Percentiles rank a stretch among this genome's conserved stretches.
phyloP scores from a whole-genome alignment of 805 yeast species.

The Saccharomycopsis javanensis region DNA sequence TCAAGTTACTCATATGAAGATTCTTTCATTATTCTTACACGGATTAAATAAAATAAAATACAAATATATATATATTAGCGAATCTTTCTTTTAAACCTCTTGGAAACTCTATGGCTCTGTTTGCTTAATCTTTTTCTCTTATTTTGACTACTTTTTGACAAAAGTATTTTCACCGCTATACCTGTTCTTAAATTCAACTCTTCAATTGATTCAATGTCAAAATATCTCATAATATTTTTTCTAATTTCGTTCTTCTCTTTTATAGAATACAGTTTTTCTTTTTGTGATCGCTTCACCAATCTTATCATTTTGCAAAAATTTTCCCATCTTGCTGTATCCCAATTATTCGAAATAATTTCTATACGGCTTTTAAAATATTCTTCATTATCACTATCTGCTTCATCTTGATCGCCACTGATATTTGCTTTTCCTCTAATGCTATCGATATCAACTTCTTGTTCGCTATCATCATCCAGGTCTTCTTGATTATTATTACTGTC shows the following conservation, averaged over 20 bases:
- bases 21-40: background rate
- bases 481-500: too few species aligned
- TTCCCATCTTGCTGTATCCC: background rate
- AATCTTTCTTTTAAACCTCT: background rate
- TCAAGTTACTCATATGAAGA: too few species aligned
- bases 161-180: background rate
- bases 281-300: background rate
- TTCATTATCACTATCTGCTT: background rate
- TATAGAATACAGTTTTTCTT: background rate
- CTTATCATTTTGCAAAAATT: background rate
- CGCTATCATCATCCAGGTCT: background rate
- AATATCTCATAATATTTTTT: conserved; percentile 1
- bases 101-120: background rate
- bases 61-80: background rate
- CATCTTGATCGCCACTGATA: background rate
- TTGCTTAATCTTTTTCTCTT: background rate
- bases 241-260: background rate
- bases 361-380: background rate
- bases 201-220: background rate
- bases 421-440: background rate
- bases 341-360: background rate
- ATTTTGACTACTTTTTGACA: background rate
- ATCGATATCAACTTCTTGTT: background rate
- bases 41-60: too few species aligned
- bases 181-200: conserved; percentile 12